Base-by-base conservation (phyloP, 192 early-diverging fungal species). In the Mortierella alpina region DNA sequence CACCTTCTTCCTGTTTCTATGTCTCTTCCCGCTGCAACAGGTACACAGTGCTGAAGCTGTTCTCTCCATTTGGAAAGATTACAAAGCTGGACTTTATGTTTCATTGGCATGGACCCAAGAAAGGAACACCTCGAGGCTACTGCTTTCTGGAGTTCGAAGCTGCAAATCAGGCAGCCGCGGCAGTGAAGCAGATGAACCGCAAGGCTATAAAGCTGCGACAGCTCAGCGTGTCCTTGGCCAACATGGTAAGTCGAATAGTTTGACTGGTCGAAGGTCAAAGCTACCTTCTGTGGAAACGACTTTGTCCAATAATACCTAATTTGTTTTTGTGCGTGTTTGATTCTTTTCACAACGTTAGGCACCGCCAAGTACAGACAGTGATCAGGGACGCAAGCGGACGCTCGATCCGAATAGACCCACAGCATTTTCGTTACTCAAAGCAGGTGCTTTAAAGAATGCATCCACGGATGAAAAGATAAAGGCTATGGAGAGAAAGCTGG, bases 121-220 rank as follows among this genome's bases (percentile, higher is more conserved):
- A 86, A 42, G 92, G 92, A 3, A 81, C 90, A 45, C 90, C 92
- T 6, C 72, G 90, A 51, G 92, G 92, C 9, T 94, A 90, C 69
- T 92, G 91, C 59, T 94, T 94, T 68, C 59, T 94, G 4, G 91
- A 92, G 56, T 92, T 87, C 73, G 70, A 70, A 41, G 44, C 54
- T 17, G 23, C 59, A 13, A 63, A 86, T 80, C 84, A 85, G 77
- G 90, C 91, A 7, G 60, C 81, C 14, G 74, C 67, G 51, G 92
- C 92, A 11, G 86, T 92, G 50, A 68, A 72, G 18, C 72, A 79
- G 5, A 78, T 92, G 84, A 73, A 92, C 75, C 84, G 86, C 9
- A 85, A 84, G 53, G 66, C 79, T 2, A 73, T 94, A 17, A 90
- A 87, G 47, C 71, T 83, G 18, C 79, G 89, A 22, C 77, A 84